These are phyloP conservation scores for Hsuehochloa calcarea DNA, from an alignment of 176 grass and related monocot genomes.

Conservation along the genomic window DNA sequence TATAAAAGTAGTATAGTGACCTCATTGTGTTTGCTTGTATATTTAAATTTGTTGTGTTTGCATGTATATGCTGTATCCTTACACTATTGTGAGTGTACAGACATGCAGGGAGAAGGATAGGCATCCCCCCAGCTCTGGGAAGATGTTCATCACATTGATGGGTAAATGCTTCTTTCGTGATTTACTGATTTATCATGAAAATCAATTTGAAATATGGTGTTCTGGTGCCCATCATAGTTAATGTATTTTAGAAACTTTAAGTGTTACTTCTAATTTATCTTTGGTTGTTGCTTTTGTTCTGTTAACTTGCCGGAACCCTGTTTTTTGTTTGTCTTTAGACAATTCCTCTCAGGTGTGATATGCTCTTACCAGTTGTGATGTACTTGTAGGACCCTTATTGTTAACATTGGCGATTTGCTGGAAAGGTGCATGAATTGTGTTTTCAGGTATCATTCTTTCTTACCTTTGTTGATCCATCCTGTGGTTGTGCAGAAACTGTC, in stretches of 20 bases:
- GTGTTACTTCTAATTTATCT: neutral
- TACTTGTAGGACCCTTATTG: slow-evolving; percentile 55
- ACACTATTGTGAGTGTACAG: slow-evolving; percentile 36
- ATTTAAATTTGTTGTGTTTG: neutral
- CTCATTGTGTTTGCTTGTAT: too few relatives aligned
- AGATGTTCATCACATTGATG: slow-evolving; percentile 71
- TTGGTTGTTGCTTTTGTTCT: neutral
- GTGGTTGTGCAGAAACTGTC: neutral
- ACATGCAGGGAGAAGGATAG: slow-evolving; percentile 84
- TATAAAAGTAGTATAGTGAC: too few relatives aligned
- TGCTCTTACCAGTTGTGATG: neutral
- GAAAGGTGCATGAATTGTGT: slow-evolving; percentile 77
- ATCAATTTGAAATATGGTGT: neutral
- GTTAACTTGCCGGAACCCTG: neutral
- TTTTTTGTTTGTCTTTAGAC: neutral
- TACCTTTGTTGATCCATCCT: neutral
- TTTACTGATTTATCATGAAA: neutral
- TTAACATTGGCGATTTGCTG: slow-evolving; percentile 84
- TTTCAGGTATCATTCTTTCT: slow-evolving; percentile 51
- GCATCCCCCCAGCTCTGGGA: slow-evolving; percentile 65
- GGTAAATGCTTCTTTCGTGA: slow-evolving; percentile 42
- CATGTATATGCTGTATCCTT: neutral
- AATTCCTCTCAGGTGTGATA: neutral
- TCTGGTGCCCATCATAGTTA: neutral
- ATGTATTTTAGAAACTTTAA: too few relatives aligned